Evolutionary conservation across 805 yeast genomes (phyloP), one percentile per base, ranked within the genome.

Genomic region (Teunomyces lycoperdinae): DNA sequence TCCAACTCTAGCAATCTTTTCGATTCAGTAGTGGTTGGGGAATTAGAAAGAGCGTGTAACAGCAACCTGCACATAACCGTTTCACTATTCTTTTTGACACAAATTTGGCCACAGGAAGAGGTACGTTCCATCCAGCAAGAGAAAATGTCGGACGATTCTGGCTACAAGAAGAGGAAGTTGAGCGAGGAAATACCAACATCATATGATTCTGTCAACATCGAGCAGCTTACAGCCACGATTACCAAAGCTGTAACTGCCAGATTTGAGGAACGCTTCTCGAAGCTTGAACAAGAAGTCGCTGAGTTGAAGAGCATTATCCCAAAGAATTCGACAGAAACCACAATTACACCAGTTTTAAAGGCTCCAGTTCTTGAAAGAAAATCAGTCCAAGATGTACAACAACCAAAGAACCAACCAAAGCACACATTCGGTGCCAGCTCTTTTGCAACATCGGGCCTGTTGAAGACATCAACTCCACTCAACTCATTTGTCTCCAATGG

Each of bases 201-300:
- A 24, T 34, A 39, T 13, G 20, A 29, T 13, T 20, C 11, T 27
- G 46, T 14, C 3, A 41, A 43, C 17, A 26, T 34, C 17, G 9
- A 27, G 10, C 29, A 9, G n/a, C 33, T 43, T 16, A 43, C 35
- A 33, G 16, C n/a, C 5, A 13, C 33, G 30, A 43, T 43, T 24
- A 43, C 46, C 16, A 17, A 33, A 34, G 46, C 27, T 9, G 28
- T 41, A 9, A 9, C 24, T 8, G 46, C 32, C 13, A 13, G 16
- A 9, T 61, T 58, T 34, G 57, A 54, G 43, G 44, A 42, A 7
- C 56, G 58, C 43, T 46, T 56, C 51, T 35, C 44, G 10, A 49
- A 55, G 39, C 42, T 64, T 50, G 51, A 61, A 50, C 41, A 53
- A n/a, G 64, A 56, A 44, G 60, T 61, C 11, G 44, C 50, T 36